Conservation (phyloP, 371 early-diverging fungal genomes). For the Apophysomyces trapeziformis region DNA sequence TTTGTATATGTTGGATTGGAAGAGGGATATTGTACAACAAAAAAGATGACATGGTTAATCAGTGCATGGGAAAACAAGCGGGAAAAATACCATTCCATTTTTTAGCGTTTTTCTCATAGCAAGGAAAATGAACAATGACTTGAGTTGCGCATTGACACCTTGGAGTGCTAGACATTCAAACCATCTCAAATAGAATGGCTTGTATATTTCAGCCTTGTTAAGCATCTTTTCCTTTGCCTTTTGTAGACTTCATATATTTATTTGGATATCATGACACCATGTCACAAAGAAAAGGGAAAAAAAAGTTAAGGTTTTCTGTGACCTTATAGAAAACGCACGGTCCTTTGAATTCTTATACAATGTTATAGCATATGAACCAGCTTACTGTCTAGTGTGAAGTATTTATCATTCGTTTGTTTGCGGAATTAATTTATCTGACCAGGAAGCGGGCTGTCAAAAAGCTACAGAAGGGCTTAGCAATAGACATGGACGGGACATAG, state of each 20-base stretch:
- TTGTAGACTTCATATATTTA: not conserved
- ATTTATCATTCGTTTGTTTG: too few species aligned
- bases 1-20: too few species aligned
- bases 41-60: not conserved
- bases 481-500: not conserved
- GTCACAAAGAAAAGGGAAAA: not conserved
- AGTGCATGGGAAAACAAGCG: not conserved
- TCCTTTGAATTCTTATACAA: not conserved
- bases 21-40: not conserved
- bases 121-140: too few species aligned
- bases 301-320: not conserved
- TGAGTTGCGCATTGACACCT: too few species aligned
- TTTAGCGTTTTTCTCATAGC: not conserved
- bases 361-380: not conserved
- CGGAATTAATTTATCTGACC: not conserved
- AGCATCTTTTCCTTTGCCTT: not conserved
- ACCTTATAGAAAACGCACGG: not conserved
- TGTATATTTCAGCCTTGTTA: not conserved
- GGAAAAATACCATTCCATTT: conserved; percentile 2
- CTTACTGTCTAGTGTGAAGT: not conserved
- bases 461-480: not conserved
- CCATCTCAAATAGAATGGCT: not conserved
- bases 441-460: not conserved
- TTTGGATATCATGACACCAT: conserved; percentile 5
- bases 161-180: not conserved